Conservation (phyloP, 2,329 filamentous ascomycete species). For the Neoscytalidium dimidiatum region DNA sequence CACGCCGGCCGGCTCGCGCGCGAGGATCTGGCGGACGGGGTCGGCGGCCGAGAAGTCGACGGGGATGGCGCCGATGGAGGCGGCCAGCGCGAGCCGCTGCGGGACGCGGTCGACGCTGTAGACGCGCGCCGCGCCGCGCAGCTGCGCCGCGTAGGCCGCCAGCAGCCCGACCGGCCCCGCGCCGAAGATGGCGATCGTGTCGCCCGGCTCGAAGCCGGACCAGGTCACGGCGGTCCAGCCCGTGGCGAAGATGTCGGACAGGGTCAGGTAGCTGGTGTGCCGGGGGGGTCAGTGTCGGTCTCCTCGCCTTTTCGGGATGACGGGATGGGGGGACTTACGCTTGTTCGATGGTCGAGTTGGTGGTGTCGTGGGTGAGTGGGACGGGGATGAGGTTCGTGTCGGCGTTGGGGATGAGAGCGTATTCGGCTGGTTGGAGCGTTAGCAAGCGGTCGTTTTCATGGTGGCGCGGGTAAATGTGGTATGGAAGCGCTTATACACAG, state of each 20-base stretch:
- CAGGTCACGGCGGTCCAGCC: background rate
- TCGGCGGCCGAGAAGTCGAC: background rate
- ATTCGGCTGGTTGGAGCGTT: slow-evolving; percentile 5
- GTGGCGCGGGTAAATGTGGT: too few species aligned
- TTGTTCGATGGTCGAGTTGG: background rate
- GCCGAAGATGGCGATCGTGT: background rate
- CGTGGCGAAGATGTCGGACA: background rate
- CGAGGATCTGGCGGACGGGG: background rate
- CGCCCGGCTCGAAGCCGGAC: background rate
- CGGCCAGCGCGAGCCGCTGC: too few species aligned
- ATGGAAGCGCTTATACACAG: too few species aligned
- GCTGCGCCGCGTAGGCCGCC: background rate
- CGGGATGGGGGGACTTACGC: too few species aligned
- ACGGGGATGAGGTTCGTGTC: slow-evolving; percentile 10
- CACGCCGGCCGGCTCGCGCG: background rate
- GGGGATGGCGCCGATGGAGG: background rate
- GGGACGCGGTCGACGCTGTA: too few species aligned
- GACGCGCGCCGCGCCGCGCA: background rate
- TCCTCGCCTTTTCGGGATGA: too few species aligned
- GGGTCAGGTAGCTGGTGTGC: background rate
- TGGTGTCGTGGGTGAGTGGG: background rate
- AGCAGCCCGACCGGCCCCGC: background rate
- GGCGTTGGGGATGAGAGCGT: slow-evolving; percentile 19
- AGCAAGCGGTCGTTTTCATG: too few species aligned
- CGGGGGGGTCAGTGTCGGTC: too few species aligned